These are phyloP conservation scores for Fusarium sulawesiense DNA, from an alignment of 2,329 filamentous ascomycete species.

Conservation along the genomic window DNA sequence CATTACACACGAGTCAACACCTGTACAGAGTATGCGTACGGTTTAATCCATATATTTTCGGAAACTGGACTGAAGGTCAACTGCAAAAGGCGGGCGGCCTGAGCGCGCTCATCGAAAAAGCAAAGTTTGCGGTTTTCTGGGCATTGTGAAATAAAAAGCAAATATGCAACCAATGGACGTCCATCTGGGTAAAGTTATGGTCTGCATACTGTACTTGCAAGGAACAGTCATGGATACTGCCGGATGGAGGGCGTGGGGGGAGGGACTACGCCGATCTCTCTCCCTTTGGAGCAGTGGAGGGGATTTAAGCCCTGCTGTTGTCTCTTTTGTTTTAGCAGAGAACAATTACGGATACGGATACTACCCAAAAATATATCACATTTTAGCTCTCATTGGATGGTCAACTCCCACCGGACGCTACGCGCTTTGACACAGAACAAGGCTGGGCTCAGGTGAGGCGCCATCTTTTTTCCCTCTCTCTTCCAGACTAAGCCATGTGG, in stretches of 20 bases:
- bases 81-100: slow-evolving; percentile 24
- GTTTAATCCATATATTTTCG: slow-evolving; percentile 1
- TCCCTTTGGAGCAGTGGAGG: slow-evolving; percentile 1
- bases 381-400: slow-evolving; percentile 2
- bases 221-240: slow-evolving; percentile 8
- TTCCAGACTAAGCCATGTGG: slow-evolving; percentile 31
- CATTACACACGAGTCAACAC: slow-evolving; percentile 29
- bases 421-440: slow-evolving; percentile 22
- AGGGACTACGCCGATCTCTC: slow-evolving; percentile 35
- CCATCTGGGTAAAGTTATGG: slow-evolving; percentile 24
- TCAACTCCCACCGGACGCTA: slow-evolving; percentile 44
- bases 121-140: slow-evolving; percentile 11
- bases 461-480: not conserved
- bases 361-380: slow-evolving; percentile 3
- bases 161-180: slow-evolving; percentile 19
- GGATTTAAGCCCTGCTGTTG: slow-evolving; percentile 34
- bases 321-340: slow-evolving; percentile 34
- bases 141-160: slow-evolving; percentile 34
- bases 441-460: slow-evolving; percentile 44
- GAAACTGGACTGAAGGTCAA: not conserved
- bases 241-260: slow-evolving; percentile 26
- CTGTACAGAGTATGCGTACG: not conserved
- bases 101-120: slow-evolving; percentile 36
- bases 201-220: slow-evolving; percentile 28
- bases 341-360: not conserved